Base-by-base conservation (phyloP, 768 basidiomycete genomes). In the Lentinula sp. region DNA sequence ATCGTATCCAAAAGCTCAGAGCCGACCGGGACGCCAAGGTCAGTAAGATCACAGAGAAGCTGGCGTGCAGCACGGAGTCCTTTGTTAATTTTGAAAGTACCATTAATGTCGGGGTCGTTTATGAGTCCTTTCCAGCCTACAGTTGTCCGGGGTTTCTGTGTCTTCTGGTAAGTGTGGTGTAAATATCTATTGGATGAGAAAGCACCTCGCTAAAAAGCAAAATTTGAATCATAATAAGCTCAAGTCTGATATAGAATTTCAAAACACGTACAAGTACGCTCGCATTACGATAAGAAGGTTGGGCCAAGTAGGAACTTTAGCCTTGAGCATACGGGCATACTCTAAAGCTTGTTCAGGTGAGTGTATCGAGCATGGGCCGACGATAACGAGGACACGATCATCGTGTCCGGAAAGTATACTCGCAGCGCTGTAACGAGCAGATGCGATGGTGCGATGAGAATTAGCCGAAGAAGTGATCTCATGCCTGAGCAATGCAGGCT, bases 301-400 rank as follows among this genome's bases (percentile, higher is more conserved):
- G 57, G 78, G 79, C 83, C 86, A 89, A 18, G 78, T 73, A 16
- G 81, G 77, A 48, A 88, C 80, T 75, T 87, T 89, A 3, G 75
- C 77, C 70, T 82, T 89, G 70, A 91, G 82, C 50, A 85, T 78
- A n/a, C 75, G 76, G 11, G 91, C 92, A 68, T 94, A 94, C 66
- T 88, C 86, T 52, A 93, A 73, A 2, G 95, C 95, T 71, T 95
- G 91, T 57, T 87, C 85, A 3, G 92, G 75, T 8, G 87, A 90
- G 70, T 98, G 96, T 63, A 98, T 97, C 0, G 92, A 94, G 78
- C 96, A 98, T 28, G 96, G 96, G 2, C 96, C 96, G 65, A 98
- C 89, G 68, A 98, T 80, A 68, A 98, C 94, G 46, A 98, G 79
- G 2, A 98, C 64, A 50, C 94, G 85, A 64, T 92, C 88, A 65